Conservation (phyloP, 2,329 filamentous ascomycete genomes). For the Thelonectria olida region DNA sequence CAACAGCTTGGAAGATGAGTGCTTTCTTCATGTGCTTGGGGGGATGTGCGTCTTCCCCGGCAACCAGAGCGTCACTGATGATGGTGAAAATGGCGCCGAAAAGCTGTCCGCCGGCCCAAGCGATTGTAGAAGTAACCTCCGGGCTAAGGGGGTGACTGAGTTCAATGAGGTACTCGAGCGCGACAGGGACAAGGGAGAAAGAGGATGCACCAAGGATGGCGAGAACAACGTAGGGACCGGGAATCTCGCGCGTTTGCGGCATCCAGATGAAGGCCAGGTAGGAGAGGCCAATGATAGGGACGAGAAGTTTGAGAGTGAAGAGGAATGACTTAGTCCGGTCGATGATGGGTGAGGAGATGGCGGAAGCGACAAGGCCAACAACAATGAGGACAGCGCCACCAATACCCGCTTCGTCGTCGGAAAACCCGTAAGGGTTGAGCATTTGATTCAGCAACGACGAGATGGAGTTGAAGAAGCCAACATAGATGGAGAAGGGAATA, state of each 20-base stretch:
- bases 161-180: conserved; percentile 87
- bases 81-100: conserved; percentile 87
- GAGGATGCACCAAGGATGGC: conserved; percentile 80
- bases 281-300: conserved; percentile 76
- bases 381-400: conserved; percentile 90
- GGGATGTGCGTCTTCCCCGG: conserved; percentile 60
- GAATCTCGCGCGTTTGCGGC: conserved; percentile 65
- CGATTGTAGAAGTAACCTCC: conserved; percentile 83
- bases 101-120: conserved; percentile 88
- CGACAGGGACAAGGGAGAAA: conserved; percentile 84
- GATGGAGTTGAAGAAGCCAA: conserved; percentile 92
- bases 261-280: conserved; percentile 88
- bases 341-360: conserved; percentile 81
- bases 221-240: conserved; percentile 78
- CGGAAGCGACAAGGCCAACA: conserved; percentile 81
- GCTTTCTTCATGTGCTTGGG: conserved; percentile 78
- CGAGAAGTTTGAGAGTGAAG: conserved; percentile 73
- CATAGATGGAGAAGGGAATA: conserved; percentile 83
- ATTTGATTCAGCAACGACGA: conserved; percentile 92
- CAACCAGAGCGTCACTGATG: conserved; percentile 78
- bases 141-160: conserved; percentile 87
- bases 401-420: conserved; percentile 85
- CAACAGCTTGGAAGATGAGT: conserved; percentile 80
- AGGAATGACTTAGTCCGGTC: conserved; percentile 87
- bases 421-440: conserved; percentile 85